Percentiles rank a stretch among this genome's conserved stretches.
Evolutionary conservation across 2,329 filamentous ascomycete genomes (phyloP).

Genomic region (Periconia sp.): DNA sequence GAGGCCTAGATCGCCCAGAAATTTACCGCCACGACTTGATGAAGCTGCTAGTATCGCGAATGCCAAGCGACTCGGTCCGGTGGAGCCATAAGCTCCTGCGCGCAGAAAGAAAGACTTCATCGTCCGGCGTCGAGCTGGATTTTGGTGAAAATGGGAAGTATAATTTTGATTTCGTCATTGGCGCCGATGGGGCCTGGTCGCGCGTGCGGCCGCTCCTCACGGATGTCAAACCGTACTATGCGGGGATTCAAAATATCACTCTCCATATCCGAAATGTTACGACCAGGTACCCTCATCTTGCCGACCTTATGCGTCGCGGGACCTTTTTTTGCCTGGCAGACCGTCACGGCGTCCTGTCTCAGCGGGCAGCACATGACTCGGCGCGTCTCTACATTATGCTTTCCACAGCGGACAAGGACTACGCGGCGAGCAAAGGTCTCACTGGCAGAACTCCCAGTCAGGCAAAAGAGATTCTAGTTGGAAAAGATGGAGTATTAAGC

Average conservation of each 20-base stretch:
- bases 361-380: conserved; percentile 52
- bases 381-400: conserved; percentile 42
- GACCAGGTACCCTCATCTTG: conserved; percentile 44
- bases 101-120: background rate
- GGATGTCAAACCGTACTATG: conserved; percentile 44
- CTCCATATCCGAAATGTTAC: conserved; percentile 47
- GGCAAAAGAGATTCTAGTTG: conserved; percentile 22
- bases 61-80: conserved; percentile 49
- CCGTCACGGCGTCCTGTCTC: conserved; percentile 19
- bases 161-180: conserved; percentile 46
- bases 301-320: conserved; percentile 50
- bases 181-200: conserved; percentile 49
- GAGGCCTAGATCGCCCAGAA: conserved; percentile 47
- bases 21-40: conserved; percentile 49
- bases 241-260: conserved; percentile 35
- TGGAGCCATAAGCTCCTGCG: conserved; percentile 43
- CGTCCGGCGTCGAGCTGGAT: background rate
- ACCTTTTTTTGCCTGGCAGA: conserved; percentile 18
- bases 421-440: background rate
- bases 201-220: conserved; percentile 20
- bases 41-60: conserved; percentile 1
- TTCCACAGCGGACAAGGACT: conserved; percentile 27
- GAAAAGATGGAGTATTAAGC: background rate
- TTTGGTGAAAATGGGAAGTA: background rate
- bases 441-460: conserved; percentile 22